Evolutionary conservation across 108 stramenopile species (phyloP), one percentile per base, ranked within the genome.

Genomic region (Schizochytrium sp.): DNA sequence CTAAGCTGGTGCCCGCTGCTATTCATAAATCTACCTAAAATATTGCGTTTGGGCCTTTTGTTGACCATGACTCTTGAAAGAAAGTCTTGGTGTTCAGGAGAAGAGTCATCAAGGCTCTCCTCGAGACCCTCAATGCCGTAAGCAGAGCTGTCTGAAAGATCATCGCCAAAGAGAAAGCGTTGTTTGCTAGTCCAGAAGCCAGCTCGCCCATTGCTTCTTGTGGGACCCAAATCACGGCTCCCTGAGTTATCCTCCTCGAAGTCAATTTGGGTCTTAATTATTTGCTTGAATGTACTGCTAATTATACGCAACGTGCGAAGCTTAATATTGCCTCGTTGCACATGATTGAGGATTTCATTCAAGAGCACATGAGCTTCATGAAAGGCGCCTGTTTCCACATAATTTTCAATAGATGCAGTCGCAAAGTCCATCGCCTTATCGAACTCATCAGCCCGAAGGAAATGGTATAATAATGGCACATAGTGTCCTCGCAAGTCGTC

Each of bases 341-440:
- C 76, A 42, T 38, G n/a, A 50, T 7, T 38, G 50, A 50, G 5
- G 5, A 55, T 55, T 5, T 83, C 45, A 13, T 7, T 2, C 28
- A 83, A 40, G 5, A 83, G 47, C 8, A 50, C 76, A 10, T 42
- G 10, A 8, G 50, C 47, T 53, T 83, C 76, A 13, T 47, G n/a
- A 28, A 83, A 83, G 17, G 76, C 76, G 2, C 76, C 76, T 10
- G 47, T 40, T 10, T 55, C 3, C 2, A 83, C 55, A 13, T 49
- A 83, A 10, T 17, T 38, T 28, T 83, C 53, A 13, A 83, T 50
- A 0, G 76, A 83, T n/a, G 50, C 76, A 7, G 55, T 5, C 1
- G 76, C 76, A 42, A 55, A 83, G 76, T 83, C 76, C 76, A 83
- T 83, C 5, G 76, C 76, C 53, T 83, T 83, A 53, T 83, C 76